Conservation (phyloP, 2,329 filamentous ascomycete species). For the Claviceps capensis region DNA sequence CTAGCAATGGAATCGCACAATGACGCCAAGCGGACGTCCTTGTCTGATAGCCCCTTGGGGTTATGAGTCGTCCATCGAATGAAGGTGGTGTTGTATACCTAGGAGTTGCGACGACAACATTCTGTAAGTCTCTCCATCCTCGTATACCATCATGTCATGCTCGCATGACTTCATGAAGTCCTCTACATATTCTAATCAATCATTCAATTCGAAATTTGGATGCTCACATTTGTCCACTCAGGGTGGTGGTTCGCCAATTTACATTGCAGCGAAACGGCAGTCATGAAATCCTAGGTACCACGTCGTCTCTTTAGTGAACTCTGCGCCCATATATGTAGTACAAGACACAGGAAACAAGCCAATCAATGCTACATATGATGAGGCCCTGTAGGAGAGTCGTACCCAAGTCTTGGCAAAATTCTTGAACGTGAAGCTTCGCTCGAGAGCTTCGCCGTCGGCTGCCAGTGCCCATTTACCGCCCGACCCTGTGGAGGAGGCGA, state of each 20-base stretch:
- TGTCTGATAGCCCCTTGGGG: constrained; percentile 48
- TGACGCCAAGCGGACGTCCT: constrained; percentile 47
- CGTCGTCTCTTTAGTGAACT: neutral
- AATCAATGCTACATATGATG: no score
- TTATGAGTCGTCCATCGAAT: constrained; percentile 63
- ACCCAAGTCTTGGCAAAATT: constrained; percentile 55
- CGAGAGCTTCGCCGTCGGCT: constrained; percentile 37
- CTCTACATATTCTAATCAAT: no score
- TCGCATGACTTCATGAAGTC: no score
- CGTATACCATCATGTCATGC: neutral
- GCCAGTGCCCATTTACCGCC: constrained; percentile 36
- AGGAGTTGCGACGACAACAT: neutral
- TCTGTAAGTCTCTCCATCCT: neutral
- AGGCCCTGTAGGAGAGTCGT: constrained; percentile 9
- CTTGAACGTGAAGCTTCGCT: constrained; percentile 50
- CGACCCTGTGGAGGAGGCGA: constrained; percentile 18
- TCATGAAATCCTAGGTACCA: constrained; percentile 55
- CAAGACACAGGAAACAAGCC: no score
- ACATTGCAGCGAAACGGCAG: constrained; percentile 53
- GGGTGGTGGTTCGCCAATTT: constrained; percentile 58
- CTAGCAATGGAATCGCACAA: constrained; percentile 47
- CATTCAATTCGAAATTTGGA: no score
- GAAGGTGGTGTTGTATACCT: constrained; percentile 58
- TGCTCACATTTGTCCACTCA: constrained; percentile 58
- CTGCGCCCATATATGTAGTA: no score